These are phyloP conservation scores for Colletotrichum echinochloae DNA, from an alignment of 2,329 filamentous ascomycete genomes.

Conservation along the genomic window DNA sequence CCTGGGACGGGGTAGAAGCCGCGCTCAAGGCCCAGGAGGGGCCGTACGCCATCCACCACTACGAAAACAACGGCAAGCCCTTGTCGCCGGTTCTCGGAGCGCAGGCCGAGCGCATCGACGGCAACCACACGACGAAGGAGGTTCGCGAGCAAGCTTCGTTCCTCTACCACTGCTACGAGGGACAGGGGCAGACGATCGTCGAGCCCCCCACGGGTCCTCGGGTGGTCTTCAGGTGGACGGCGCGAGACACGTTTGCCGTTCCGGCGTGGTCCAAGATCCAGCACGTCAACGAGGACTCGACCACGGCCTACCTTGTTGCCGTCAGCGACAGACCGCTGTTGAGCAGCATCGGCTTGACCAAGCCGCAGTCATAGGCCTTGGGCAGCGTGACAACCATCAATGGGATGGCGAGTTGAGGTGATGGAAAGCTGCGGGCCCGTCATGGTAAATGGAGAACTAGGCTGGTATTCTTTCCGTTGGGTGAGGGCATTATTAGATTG, in stretches of 20 bases:
- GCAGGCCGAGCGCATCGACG: constrained; percentile 60
- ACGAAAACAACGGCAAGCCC: constrained; percentile 48
- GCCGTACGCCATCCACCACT: constrained; percentile 51
- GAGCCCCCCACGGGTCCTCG: constrained; percentile 47
- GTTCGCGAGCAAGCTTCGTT: constrained; percentile 61
- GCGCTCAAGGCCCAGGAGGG: constrained; percentile 50
- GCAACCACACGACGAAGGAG: constrained; percentile 48
- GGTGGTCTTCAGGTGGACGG: constrained; percentile 56
- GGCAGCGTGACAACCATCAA: background rate
- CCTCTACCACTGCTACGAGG: constrained; percentile 65
- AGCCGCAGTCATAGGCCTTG: constrained; percentile 19
- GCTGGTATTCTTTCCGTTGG: background rate
- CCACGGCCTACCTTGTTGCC: constrained; percentile 50
- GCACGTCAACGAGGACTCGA: constrained; percentile 53
- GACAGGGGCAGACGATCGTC: constrained; percentile 57
- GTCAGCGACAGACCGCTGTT: constrained; percentile 51
- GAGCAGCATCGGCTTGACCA: constrained; percentile 46
- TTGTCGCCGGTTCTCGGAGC: constrained; percentile 61
- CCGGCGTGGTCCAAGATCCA: constrained; percentile 63
- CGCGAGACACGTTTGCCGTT: constrained; percentile 65
- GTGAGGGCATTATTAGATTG: background rate
- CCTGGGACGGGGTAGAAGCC: constrained; percentile 57
- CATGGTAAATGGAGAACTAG: background rate
- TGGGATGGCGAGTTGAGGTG: background rate
- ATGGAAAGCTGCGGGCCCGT: background rate